Evolutionary conservation across 2,329 filamentous ascomycete species (phyloP).

Genomic region (Fusarium papillatum): DNA sequence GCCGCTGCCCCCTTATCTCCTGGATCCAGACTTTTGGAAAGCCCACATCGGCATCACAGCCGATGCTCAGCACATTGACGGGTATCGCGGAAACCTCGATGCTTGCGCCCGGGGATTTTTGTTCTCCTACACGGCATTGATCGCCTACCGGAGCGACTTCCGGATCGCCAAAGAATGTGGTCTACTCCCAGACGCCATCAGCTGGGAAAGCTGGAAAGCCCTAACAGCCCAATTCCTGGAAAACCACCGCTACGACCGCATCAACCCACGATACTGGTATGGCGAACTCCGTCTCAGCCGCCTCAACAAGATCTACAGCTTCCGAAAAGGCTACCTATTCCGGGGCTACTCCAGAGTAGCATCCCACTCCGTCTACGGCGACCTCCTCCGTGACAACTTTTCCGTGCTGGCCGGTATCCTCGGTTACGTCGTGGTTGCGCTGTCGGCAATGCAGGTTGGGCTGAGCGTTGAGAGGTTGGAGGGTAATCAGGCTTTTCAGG

Average conservation of each 20-base stretch:
- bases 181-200: constrained; percentile 51
- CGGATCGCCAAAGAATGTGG: constrained; percentile 49
- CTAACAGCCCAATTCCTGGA: constrained; percentile 42
- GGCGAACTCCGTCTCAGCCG: constrained; percentile 57
- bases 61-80: constrained; percentile 13
- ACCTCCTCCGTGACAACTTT: constrained; percentile 34
- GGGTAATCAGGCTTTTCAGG: constrained; percentile 16
- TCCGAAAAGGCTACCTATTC: constrained; percentile 24
- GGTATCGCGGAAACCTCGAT: constrained; percentile 19
- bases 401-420: constrained; percentile 33
- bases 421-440: constrained; percentile 34
- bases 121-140: constrained; percentile 52
- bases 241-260: constrained; percentile 44
- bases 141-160: constrained; percentile 55
- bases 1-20: constrained; percentile 55
- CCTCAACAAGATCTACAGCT: constrained; percentile 48
- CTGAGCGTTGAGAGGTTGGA: constrained; percentile 16
- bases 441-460: constrained; percentile 35
- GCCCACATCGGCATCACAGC: constrained; percentile 41
- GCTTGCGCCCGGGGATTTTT: constrained; percentile 54
- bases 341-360: constrained; percentile 34
- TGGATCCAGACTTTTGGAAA: constrained; percentile 53
- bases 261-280: constrained; percentile 55
- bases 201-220: constrained; percentile 55
- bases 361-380: constrained; percentile 31